Base-by-base conservation (phyloP, 192 early-diverging fungal species). In the Backusella psychrophila region DNA sequence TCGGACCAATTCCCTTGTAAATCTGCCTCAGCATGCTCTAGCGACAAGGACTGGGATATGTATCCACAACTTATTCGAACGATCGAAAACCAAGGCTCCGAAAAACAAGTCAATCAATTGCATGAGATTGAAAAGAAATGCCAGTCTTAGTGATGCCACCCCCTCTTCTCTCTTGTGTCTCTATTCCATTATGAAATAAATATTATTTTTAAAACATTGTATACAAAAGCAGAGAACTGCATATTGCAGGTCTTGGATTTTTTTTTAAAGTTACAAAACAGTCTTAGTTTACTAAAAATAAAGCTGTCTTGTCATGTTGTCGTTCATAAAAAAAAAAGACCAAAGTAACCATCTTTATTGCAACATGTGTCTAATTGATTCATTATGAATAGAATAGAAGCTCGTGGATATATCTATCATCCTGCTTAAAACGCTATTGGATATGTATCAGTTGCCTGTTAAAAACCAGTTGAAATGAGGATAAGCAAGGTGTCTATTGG, bases 81-180 rank as follows among this genome's bases (percentile, higher is more conserved):
- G 1, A 63, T 63, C 4, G 56, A 63, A 63, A 63, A 63, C 56
- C 56, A 63, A 63, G 56, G 56, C 1, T 63, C 56, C 0, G 12
- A 63, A 14, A 23, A 63, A 29, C 23, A 63, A 4, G 56, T 63
- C 12, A 29, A 63, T 29, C 56, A 63, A 63, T 29, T 63, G 26
- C 56, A 63, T 63, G 56, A 63, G 12, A 63, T 63, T 63, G 56
- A 63, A 63, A 63, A 63, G 56, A 63, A 63, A 11, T 63, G 56
- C 12, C 56, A 63, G 26, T 29, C 56, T 63, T 63, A 63, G 26
- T 29, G 9, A 4, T 44, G 15, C n/a, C n/a, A 3, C 0, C 23
- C 0, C 11, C 11, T 8, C n/a, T 9, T 26, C 23, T 26, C 9
- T 59, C 26, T 9, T 59, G 8, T 59, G 1, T 49, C 15, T n/a